phyloP scores from a whole-genome alignment of 495 filamentous ascomycete species.

The Neurospora sp. region DNA sequence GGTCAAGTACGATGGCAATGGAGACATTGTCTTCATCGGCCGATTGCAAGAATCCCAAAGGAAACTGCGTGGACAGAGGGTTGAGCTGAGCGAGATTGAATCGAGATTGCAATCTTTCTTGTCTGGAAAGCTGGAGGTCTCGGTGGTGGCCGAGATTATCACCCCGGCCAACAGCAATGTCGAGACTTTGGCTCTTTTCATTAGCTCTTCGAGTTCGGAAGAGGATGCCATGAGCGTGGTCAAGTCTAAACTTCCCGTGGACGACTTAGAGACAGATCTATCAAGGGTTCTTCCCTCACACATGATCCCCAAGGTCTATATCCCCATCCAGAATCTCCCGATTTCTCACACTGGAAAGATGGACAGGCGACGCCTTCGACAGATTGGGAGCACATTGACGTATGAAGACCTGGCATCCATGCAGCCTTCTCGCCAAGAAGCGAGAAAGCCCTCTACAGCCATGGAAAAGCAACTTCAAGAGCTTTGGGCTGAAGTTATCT shows the following conservation, averaged over 20 bases:
- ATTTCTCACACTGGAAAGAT: constrained; percentile 39
- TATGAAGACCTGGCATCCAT: not conserved
- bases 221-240: constrained; percentile 1
- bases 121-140: constrained; percentile 1
- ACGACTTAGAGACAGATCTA: constrained; percentile 4
- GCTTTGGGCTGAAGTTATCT: constrained; percentile 7
- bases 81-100: constrained; percentile 32
- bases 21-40: constrained; percentile 24
- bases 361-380: constrained; percentile 35
- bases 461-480: constrained; percentile 7
- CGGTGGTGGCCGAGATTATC: constrained; percentile 30
- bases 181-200: constrained; percentile 10
- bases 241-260: not conserved
- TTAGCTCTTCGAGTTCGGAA: constrained; percentile 22
- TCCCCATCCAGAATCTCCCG: constrained; percentile 22
- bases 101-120: constrained; percentile 11
- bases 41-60: constrained; percentile 27
- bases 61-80: constrained; percentile 28
- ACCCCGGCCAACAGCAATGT: constrained; percentile 14
- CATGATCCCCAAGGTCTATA: constrained; percentile 43
- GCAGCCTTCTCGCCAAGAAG: constrained; percentile 5
- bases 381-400: constrained; percentile 4
- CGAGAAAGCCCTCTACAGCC: not conserved
- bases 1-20: constrained; percentile 42
- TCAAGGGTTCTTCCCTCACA: constrained; percentile 37